Percentiles rank a stretch among this genome's conserved stretches.
phyloP scores from a whole-genome alignment of 2,329 filamentous ascomycete genomes.

The Corynespora cassiicola region DNA sequence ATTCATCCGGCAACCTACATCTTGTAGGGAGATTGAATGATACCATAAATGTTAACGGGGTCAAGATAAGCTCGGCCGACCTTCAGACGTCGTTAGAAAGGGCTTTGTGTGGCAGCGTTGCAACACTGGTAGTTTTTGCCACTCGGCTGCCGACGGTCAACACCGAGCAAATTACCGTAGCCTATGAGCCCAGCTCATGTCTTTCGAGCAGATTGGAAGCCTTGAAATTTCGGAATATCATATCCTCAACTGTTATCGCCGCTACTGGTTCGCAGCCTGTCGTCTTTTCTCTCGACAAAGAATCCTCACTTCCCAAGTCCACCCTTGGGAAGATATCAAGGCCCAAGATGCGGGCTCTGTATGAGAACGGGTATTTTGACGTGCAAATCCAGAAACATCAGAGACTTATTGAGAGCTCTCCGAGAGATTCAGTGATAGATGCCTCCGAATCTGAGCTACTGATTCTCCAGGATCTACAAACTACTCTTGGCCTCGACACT shows the following conservation, averaged over 20 bases:
- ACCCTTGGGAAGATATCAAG: slow-evolving; percentile 52
- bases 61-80: slow-evolving; percentile 28
- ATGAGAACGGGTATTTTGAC: slow-evolving; percentile 20
- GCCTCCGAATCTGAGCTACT: not conserved
- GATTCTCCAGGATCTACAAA: slow-evolving; percentile 1
- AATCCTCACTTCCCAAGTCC: slow-evolving; percentile 38
- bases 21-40: slow-evolving; percentile 33
- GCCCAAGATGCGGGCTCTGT: slow-evolving; percentile 39
- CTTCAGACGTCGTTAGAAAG: slow-evolving; percentile 26
- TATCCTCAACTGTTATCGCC: not conserved
- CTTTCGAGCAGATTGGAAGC: not conserved
- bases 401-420: too few species aligned
- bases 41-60: slow-evolving; percentile 32
- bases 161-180: slow-evolving; percentile 9
- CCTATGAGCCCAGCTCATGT: slow-evolving; percentile 1
- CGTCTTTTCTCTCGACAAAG: slow-evolving; percentile 31
- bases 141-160: slow-evolving; percentile 1
- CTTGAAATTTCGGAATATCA: not conserved
- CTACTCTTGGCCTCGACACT: not conserved
- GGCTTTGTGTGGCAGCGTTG: slow-evolving; percentile 3
- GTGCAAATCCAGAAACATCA: too few species aligned
- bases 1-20: slow-evolving; percentile 24
- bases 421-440: too few species aligned
- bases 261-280: slow-evolving; percentile 20
- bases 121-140: not conserved